Conservation (phyloP, 768 basidiomycete genomes). For the Collybia mongolica region DNA sequence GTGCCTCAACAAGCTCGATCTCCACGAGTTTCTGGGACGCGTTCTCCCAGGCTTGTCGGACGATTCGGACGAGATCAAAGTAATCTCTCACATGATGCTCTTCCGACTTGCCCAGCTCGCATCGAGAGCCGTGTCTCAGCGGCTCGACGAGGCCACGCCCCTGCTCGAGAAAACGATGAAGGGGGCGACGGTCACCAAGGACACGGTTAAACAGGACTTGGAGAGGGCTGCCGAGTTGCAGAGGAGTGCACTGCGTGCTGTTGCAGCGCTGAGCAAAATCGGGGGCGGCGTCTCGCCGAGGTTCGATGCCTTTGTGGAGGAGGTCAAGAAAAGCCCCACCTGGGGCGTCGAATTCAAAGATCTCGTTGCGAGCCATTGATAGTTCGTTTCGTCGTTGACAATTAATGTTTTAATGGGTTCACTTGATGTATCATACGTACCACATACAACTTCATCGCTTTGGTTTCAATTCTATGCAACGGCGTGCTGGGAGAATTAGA, state of each 20-base stretch:
- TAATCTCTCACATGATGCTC: constrained; percentile 93
- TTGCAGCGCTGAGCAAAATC: constrained; percentile 84
- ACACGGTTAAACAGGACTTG: constrained; percentile 92
- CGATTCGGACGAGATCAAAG: constrained; percentile 95
- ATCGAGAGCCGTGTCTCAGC: constrained; percentile 77
- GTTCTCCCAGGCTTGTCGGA: constrained; percentile 85
- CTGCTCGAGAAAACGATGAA: constrained; percentile 88
- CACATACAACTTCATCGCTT: too few species aligned
- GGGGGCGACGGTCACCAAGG: constrained; percentile 85
- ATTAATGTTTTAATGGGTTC: too few species aligned
- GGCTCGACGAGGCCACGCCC: constrained; percentile 82
- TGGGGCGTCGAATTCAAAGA: constrained; percentile 77
- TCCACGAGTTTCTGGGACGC: constrained; percentile 79
- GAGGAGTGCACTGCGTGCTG: constrained; percentile 83
- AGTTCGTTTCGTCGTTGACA: neutral
- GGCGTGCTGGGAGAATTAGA: too few species aligned
- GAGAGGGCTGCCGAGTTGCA: constrained; percentile 90
- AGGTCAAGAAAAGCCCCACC: constrained; percentile 59
- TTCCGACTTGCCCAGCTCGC: constrained; percentile 88
- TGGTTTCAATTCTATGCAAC: too few species aligned
- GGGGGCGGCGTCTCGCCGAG: constrained; percentile 58
- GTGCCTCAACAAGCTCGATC: constrained; percentile 83
- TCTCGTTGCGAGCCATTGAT: constrained; percentile 26
- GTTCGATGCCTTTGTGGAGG: constrained; percentile 82
- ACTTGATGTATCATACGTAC: too few species aligned